Conservation (phyloP, 345 rosid species). For the Streptanthus diversifolius region DNA sequence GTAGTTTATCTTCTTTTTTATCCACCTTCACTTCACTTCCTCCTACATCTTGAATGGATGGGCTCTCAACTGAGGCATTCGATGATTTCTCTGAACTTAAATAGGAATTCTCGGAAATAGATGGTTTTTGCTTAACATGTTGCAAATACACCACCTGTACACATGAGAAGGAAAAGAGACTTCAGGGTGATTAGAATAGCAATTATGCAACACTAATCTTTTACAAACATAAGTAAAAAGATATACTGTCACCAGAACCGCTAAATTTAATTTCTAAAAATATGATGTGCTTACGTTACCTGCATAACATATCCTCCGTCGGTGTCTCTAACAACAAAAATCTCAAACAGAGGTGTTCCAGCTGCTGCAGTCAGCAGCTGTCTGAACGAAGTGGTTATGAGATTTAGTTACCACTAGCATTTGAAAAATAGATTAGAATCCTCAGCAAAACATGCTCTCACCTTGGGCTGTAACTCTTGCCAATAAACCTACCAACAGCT, state of each 20-base stretch:
- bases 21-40: conserved; percentile 62
- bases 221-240: not conserved
- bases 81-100: conserved; percentile 49
- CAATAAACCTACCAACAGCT: conserved; percentile 86
- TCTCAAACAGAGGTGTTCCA: conserved; percentile 93
- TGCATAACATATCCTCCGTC: conserved; percentile 67
- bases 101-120: conserved; percentile 35
- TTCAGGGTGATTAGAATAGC: not conserved
- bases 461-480: conserved; percentile 87
- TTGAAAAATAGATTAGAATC: not conserved
- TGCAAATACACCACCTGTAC: conserved; percentile 76
- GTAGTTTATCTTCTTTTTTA: conserved; percentile 57
- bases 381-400: conserved; percentile 48
- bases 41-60: conserved; percentile 49
- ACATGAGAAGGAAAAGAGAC: not conserved
- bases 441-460: conserved; percentile 26
- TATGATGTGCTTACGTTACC: conserved; percentile 41
- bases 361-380: conserved; percentile 74
- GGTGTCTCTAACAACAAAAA: conserved; percentile 74
- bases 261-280: not conserved
- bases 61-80: conserved; percentile 43
- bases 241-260: not conserved
- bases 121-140: conserved; percentile 52
- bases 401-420: conserved; percentile 4
- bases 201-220: not conserved